These are phyloP conservation scores for Oryza nivara DNA, from an alignment of 176 grass and related monocot genomes.

Conservation along the genomic window DNA sequence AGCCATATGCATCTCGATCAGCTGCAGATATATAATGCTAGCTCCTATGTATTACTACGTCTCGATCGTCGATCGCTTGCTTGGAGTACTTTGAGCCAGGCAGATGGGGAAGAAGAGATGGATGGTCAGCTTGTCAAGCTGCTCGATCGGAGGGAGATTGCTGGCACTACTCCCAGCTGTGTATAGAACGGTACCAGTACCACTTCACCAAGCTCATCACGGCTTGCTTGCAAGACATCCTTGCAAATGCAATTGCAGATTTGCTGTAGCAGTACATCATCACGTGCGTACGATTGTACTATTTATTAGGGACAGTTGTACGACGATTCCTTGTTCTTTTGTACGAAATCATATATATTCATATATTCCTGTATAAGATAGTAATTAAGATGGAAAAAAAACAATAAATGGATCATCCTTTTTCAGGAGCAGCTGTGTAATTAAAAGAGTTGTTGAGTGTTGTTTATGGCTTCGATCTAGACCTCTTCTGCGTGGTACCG, in stretches of 20 bases:
- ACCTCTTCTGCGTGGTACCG: not conserved
- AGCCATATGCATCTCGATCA: not conserved
- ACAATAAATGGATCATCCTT: not conserved
- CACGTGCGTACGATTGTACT: not conserved
- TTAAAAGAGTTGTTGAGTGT: not conserved
- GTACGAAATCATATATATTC: not conserved
- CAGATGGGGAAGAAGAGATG: not conserved
- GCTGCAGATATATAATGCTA: not conserved
- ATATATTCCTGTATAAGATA: not conserved
- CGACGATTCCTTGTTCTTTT: constrained; percentile 6
- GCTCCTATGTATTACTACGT: not conserved
- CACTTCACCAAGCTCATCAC: not conserved
- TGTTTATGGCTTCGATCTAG: not conserved
- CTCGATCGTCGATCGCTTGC: not conserved
- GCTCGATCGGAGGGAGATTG: not conserved
- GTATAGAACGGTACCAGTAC: not conserved
- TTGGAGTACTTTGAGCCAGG: not conserved
- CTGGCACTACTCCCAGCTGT: not conserved
- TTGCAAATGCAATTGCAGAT: not conserved
- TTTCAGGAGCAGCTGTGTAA: not conserved
- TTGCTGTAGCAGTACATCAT: not conserved
- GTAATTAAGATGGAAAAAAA: not conserved
- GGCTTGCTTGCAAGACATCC: not conserved
- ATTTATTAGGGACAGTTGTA: not conserved
- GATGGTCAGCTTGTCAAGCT: not conserved